Evolutionary conservation across 2,329 filamentous ascomycete genomes (phyloP).

Genomic region (Alternaria arbusti): DNA sequence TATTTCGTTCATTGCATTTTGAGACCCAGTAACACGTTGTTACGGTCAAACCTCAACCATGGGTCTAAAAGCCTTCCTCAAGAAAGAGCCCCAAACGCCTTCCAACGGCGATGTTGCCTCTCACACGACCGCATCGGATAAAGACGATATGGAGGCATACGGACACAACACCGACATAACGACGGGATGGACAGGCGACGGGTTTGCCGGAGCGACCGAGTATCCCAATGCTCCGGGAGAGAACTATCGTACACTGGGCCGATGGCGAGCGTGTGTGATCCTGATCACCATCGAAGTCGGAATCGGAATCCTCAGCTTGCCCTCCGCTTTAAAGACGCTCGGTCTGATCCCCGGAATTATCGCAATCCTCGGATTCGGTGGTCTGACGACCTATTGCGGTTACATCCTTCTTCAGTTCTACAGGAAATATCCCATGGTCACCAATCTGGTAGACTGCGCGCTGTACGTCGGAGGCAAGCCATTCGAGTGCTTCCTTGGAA

Average conservation of each 20-base stretch:
- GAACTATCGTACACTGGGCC: conserved; percentile 34
- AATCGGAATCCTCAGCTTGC: conserved; percentile 37
- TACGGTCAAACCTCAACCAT: conserved; percentile 19
- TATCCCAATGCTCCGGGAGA: conserved; percentile 27
- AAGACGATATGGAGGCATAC: conserved; percentile 26
- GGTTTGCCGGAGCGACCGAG: conserved; percentile 27
- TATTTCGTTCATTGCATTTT: not conserved
- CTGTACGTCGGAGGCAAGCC: conserved; percentile 34
- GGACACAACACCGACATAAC: conserved; percentile 34
- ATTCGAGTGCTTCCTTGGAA: conserved; percentile 33
- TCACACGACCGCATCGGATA: conserved; percentile 27
- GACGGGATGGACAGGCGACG: conserved; percentile 34
- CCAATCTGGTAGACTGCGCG: conserved; percentile 39
- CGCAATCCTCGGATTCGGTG: conserved; percentile 36
- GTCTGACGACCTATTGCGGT: conserved; percentile 35
- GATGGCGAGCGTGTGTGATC: conserved; percentile 39
- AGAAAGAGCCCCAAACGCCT: conserved; percentile 27
- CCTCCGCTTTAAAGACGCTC: conserved; percentile 36
- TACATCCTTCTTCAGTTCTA: conserved; percentile 37
- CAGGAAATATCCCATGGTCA: conserved; percentile 35
- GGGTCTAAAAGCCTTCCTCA: conserved; percentile 33
- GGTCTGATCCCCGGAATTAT: conserved; percentile 41
- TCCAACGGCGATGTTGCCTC: conserved; percentile 16
- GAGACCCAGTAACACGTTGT: not conserved
- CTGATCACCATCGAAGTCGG: conserved; percentile 41